These are phyloP conservation scores for Whalleya microplaca DNA, from an alignment of 2,329 filamentous ascomycete species.

Conservation along the genomic window DNA sequence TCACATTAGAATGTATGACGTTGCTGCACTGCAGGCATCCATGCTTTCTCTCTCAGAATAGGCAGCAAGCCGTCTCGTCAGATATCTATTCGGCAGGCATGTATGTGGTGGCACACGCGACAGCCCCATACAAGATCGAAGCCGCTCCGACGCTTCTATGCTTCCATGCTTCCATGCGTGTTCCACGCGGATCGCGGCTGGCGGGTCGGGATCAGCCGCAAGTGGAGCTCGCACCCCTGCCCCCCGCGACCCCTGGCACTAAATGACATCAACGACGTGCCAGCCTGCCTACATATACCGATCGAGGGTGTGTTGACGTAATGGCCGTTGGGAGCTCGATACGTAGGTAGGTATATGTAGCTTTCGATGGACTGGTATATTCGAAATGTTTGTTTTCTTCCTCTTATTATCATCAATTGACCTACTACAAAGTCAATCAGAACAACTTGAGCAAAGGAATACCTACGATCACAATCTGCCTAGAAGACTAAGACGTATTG, in stretches of 20 bases:
- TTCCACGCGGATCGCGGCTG: not conserved
- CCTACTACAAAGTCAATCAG: not conserved
- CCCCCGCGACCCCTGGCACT: not conserved
- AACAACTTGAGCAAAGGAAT: too few species aligned
- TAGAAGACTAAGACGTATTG: too few species aligned
- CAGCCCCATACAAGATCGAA: too few species aligned
- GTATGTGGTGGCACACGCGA: too few species aligned
- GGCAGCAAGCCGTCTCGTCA: too few species aligned
- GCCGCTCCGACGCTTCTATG: too few species aligned
- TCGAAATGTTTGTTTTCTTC: too few species aligned
- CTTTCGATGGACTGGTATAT: not conserved
- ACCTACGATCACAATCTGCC: too few species aligned
- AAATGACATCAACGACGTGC: constrained; percentile 25
- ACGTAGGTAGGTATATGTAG: not conserved
- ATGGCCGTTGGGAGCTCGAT: not conserved
- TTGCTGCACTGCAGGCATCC: too few species aligned
- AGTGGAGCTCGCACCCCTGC: constrained; percentile 12
- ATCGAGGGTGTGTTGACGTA: constrained; percentile 14
- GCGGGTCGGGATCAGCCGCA: constrained; percentile 6
- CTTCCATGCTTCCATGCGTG: not conserved
- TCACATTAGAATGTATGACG: too few species aligned
- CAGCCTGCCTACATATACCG: not conserved
- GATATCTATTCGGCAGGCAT: too few species aligned
- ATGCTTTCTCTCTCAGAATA: too few species aligned
- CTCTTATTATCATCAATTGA: not conserved